Evolutionary conservation across 2,329 filamentous ascomycete genomes (phyloP).

Genomic region (Clarireedia sp.): DNA sequence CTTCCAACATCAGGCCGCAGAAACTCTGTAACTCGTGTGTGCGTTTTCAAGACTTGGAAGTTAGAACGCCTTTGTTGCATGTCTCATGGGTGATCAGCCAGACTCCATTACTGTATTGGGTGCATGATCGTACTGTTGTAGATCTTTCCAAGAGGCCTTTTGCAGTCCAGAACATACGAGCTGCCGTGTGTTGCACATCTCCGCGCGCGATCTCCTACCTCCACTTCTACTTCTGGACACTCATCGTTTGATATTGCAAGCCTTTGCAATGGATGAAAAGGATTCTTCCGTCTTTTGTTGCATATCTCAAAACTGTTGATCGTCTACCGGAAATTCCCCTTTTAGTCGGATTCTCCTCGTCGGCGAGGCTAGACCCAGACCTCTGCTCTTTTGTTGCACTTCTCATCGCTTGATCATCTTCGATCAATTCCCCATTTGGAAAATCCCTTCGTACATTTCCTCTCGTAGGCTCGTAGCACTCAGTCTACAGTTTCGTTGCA

Average conservation of each 20-base stretch:
- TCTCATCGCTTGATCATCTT: slow-evolving; percentile 3
- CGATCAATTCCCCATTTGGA: not conserved
- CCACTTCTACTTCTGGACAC: not conserved
- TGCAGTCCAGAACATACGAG: not conserved
- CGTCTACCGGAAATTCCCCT: slow-evolving; percentile 3
- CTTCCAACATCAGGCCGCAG: not conserved
- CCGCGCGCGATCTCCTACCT: not conserved
- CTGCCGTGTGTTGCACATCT: slow-evolving; percentile 4
- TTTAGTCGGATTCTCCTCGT: not conserved
- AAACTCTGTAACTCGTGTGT: not conserved
- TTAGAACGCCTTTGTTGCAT: not conserved
- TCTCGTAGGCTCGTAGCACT: not conserved
- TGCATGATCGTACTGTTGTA: not conserved
- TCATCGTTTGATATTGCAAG: not conserved
- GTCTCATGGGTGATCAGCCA: not conserved
- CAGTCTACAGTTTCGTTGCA: not conserved
- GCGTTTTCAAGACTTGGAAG: not conserved
- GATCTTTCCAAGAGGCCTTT: not conserved
- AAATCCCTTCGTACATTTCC: not conserved
- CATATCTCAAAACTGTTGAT: slow-evolving; percentile 1
- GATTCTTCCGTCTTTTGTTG: not conserved
- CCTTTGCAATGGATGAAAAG: not conserved
- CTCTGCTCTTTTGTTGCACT: slow-evolving; percentile 5
- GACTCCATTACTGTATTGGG: not conserved
- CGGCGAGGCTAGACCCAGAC: not conserved